Percentiles rank a stretch among this genome's conserved stretches.
phyloP scores from a whole-genome alignment of 805 yeast genomes.

The Schwanniomyces occidentalis region DNA sequence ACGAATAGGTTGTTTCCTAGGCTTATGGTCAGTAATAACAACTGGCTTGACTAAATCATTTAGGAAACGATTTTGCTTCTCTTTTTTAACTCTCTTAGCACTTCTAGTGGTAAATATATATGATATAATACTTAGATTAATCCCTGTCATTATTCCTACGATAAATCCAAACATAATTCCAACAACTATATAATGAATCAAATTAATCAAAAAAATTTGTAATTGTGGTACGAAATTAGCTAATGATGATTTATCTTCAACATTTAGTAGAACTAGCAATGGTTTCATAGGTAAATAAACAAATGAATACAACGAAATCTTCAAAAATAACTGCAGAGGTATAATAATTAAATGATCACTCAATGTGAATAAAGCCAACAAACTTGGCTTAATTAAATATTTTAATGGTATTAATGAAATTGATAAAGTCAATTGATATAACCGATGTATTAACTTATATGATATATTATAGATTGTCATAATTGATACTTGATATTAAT shows the following conservation, averaged over 20 bases:
- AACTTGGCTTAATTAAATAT: slow-evolving; percentile 1
- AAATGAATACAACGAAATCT: slow-evolving; percentile 4
- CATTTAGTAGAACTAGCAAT: slow-evolving; percentile 3
- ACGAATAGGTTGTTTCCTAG: too few species aligned
- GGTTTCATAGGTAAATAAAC: slow-evolving; percentile 9
- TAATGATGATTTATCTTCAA: slow-evolving; percentile 4
- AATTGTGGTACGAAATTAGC: slow-evolving; percentile 1
- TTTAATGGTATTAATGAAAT: slow-evolving; percentile 5
- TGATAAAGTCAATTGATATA: too few species aligned
- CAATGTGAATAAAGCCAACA: not conserved
- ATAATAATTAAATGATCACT: slow-evolving; percentile 4
- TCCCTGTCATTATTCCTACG: slow-evolving; percentile 8
- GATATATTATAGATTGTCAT: too few species aligned
- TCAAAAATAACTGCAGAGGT: slow-evolving; percentile 4
- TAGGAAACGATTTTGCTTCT: too few species aligned
- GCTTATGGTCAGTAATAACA: too few species aligned
- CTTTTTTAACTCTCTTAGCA: not conserved
- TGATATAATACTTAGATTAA: slow-evolving; percentile 5
- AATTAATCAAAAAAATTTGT: slow-evolving; percentile 3
- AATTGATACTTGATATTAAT: too few species aligned
- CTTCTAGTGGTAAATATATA: slow-evolving; percentile 3
- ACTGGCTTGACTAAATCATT: too few species aligned
- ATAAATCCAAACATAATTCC: slow-evolving; percentile 7
- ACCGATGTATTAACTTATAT: too few species aligned
- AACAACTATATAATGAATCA: slow-evolving; percentile 9